Conservation (phyloP, 2,329 filamentous ascomycete genomes). For the Zelopaecilomyces penicillatus region DNA sequence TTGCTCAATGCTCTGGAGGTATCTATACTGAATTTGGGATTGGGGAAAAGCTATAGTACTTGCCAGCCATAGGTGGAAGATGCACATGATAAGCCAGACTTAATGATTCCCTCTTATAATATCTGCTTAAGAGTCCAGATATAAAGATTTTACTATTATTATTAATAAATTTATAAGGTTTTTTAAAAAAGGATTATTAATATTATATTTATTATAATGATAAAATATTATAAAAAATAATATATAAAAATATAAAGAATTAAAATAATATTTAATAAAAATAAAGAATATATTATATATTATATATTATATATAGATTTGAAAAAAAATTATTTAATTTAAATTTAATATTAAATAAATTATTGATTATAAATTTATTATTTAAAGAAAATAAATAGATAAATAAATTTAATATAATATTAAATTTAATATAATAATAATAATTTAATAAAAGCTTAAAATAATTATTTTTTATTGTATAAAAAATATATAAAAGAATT, state of each 20-base stretch:
- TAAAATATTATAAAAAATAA: background rate
- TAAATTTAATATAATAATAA: background rate
- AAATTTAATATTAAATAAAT: background rate
- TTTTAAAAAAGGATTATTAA: constrained; percentile 34
- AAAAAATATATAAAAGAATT: background rate
- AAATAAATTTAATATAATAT: background rate
- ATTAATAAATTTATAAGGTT: constrained; percentile 40
- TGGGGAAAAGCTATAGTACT: no score
- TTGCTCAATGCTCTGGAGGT: no score
- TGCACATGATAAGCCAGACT: no score
- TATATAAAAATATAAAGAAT: background rate
- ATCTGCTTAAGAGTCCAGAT: no score
- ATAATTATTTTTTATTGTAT: background rate
- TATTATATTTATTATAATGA: background rate
- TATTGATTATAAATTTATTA: background rate
- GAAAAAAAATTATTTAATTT: background rate
- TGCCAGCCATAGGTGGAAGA: no score
- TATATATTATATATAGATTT: background rate
- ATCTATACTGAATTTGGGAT: no score
- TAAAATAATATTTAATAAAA: background rate
- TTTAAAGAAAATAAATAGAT: constrained; percentile 2
- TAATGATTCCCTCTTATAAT: no score
- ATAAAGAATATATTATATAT: background rate
- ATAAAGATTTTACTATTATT: constrained; percentile 38
- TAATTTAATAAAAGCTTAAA: background rate